Base-by-base conservation (phyloP, 2,329 filamentous ascomycete genomes). In the Tolypocladium endophyticum region DNA sequence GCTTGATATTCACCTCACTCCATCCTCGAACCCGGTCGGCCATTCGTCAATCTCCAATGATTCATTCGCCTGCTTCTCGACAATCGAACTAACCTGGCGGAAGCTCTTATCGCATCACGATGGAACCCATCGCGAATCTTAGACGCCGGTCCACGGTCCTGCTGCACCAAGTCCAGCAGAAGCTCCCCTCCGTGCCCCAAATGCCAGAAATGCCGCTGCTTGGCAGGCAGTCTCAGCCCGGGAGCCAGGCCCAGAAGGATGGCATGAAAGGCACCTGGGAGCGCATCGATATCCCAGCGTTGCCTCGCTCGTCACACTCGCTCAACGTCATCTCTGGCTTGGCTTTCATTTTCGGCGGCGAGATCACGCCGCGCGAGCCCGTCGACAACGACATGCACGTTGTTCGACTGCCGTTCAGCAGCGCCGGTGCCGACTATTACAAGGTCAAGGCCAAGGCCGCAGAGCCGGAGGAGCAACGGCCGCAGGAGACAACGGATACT, bases 301-400 rank as follows among this genome's bases (percentile, higher is more conserved):
- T 92, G 9, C 83, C 84, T 45, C 86, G 89, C 58, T 93, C 90
- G 1, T 92, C 89, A 0, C 90, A 94, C 68, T 81, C 83, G 3
- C 71, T 92, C 65, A 81, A 89, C 52, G 79, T 87, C 54, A 70
- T 87, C 55, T 75, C 75, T 39, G 75, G 79, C 33, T 75, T 75
- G 45, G 80, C 81, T 50, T 87, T 85, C 71, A 79, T 95, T 66
- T 95, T 92, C 68, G 90, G 91, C 61, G 91, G 90, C 64, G 90
- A 94, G 71, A 73, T 86, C 60, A 74, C 78, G 54, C 81, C 87
- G 3, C 79, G 85, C 55, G 76, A 89, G 68, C 87, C 87, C 8
- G 80, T 87, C 59, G 88, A 92, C 73, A 90, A 90, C 68, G 79
- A 85, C 65, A 80, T 94, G 71, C 87, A 92, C 69, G 75, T 84